Evolutionary conservation across 805 yeast species (phyloP).

Genomic region (Metschnikowia lochheadii): DNA sequence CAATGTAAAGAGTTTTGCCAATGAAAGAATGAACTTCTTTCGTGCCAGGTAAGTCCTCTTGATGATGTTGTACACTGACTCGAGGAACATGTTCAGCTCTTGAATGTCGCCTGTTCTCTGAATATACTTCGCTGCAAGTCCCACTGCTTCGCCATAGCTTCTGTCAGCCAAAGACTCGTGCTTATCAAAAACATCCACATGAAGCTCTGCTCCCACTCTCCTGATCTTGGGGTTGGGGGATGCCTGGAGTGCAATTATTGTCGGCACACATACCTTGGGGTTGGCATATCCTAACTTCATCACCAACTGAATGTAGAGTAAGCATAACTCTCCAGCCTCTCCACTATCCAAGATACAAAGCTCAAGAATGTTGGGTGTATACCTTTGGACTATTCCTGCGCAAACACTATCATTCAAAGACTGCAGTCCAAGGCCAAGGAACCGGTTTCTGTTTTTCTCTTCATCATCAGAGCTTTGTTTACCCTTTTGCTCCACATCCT

Average conservation of each 20-base stretch:
- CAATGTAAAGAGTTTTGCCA: conserved; percentile 18
- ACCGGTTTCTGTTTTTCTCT: conserved; percentile 35
- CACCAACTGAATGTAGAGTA: conserved; percentile 52
- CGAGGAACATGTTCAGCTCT: conserved; percentile 32
- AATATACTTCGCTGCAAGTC: conserved; percentile 47
- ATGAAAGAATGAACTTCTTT: conserved; percentile 38
- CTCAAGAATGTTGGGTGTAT: conserved; percentile 44
- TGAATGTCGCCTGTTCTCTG: conserved; percentile 15
- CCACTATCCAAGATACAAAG: conserved; percentile 47
- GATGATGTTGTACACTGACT: conserved; percentile 40
- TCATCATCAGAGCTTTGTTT: conserved; percentile 23
- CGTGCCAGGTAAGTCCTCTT: conserved; percentile 33
- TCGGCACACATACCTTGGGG: conserved; percentile 66
- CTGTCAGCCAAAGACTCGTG: conserved; percentile 70
- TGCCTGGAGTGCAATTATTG: conserved; percentile 65
- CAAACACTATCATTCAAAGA: conserved; percentile 58
- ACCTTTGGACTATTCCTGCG: conserved; percentile 66
- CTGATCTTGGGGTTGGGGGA: conserved; percentile 44
- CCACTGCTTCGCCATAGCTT: conserved; percentile 60
- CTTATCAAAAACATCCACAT: conserved; percentile 53
- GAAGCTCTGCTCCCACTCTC: conserved; percentile 48
- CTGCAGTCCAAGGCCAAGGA: conserved; percentile 49
- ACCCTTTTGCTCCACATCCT: conserved; percentile 47
- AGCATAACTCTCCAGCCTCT: conserved; percentile 46
- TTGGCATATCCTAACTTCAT: conserved; percentile 67